Evolutionary conservation across 352 stramenopile species (phyloP).

Genomic region (Phytophthora uliginosa): DNA sequence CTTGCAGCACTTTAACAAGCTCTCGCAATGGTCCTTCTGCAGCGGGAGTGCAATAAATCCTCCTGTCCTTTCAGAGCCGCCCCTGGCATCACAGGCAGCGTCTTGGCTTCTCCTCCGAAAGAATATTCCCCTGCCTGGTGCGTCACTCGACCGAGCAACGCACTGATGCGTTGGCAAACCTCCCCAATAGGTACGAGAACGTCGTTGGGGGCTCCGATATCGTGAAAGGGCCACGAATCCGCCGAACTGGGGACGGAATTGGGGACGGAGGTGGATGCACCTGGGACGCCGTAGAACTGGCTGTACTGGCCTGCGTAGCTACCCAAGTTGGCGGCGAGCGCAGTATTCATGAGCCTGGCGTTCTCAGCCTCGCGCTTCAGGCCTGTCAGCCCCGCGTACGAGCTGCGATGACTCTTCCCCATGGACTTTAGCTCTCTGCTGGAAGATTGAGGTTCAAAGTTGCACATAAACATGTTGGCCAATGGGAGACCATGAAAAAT

Average conservation of each 20-base stretch:
- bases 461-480: background rate
- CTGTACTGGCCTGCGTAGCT: background rate
- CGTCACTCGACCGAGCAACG: conserved; percentile 18
- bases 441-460: background rate
- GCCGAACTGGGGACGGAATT: background rate
- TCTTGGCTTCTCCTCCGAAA: conserved; percentile 12
- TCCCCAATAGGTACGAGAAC: conserved; percentile 20
- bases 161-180: conserved; percentile 17
- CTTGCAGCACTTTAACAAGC: conserved; percentile 2
- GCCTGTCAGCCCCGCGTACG: background rate
- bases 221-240: conserved; percentile 16
- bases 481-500: background rate
- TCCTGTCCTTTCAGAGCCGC: conserved; percentile 1
- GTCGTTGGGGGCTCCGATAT: conserved; percentile 19
- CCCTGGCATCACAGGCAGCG: conserved; percentile 11
- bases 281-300: background rate
- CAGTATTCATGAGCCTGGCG: background rate
- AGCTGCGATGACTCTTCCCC: background rate
- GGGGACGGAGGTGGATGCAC: background rate
- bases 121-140: conserved; percentile 11
- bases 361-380: background rate
- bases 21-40: conserved; percentile 9
- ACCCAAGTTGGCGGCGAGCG: background rate
- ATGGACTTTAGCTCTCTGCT: background rate
- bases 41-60: conserved; percentile 19